Evolutionary conservation across 768 basidiomycete species (phyloP).

Genomic region (Daedalea quercina): DNA sequence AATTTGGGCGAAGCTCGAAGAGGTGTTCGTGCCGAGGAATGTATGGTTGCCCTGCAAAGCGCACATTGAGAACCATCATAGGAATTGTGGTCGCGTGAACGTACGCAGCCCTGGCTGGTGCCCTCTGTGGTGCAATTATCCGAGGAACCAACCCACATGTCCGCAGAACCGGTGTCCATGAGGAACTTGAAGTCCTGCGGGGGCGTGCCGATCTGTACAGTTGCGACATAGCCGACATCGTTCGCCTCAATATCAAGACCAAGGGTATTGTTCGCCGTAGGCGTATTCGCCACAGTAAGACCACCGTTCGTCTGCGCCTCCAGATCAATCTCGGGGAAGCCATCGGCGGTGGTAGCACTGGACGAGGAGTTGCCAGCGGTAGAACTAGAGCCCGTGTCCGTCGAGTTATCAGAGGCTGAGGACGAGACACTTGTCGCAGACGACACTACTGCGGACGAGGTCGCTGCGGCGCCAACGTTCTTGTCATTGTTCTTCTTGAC

Average conservation of each 20-base stretch:
- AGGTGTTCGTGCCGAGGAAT: constrained; percentile 56
- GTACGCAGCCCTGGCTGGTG: constrained; percentile 27
- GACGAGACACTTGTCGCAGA: not conserved
- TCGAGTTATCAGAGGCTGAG: not conserved
- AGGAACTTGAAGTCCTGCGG: constrained; percentile 35
- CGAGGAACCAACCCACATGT: constrained; percentile 33
- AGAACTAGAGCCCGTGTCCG: not conserved
- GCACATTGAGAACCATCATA: not conserved
- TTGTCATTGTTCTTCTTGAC: constrained; percentile 7
- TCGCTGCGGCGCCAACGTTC: not conserved
- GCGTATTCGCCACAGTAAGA: constrained; percentile 37
- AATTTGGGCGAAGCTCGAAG: constrained; percentile 54
- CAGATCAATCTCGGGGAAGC: constrained; percentile 30
- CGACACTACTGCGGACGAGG: not conserved
- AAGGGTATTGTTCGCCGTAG: constrained; percentile 45
- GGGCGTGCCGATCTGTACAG: constrained; percentile 38
- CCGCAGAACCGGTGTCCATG: constrained; percentile 43
- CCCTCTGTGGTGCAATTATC: constrained; percentile 22
- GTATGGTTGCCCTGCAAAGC: constrained; percentile 50
- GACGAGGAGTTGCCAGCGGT: constrained; percentile 8
- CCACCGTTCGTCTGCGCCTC: constrained; percentile 27
- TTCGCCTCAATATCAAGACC: constrained; percentile 61
- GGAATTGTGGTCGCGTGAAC: constrained; percentile 11
- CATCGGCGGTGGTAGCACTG: constrained; percentile 16
- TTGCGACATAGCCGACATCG: constrained; percentile 46